These are phyloP conservation scores for Mesotaenium endlicherianum DNA, from an alignment of 139 green algal genomes.

Conservation along the genomic window DNA sequence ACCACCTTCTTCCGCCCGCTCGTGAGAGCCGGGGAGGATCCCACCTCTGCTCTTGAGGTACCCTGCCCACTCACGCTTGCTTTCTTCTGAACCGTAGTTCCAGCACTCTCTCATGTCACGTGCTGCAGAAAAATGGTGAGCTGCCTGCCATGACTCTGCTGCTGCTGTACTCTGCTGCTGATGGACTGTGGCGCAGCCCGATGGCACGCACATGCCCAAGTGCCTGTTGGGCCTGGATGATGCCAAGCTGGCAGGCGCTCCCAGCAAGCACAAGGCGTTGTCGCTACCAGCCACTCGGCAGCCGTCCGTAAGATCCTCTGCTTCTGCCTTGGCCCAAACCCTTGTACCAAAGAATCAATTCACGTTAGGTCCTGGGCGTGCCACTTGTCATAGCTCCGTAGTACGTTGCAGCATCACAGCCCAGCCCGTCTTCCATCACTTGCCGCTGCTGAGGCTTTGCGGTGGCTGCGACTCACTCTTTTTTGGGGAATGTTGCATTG, in stretches of 20 bases:
- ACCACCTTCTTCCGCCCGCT: background rate
- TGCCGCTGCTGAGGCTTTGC: no score
- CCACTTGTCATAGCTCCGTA: no score
- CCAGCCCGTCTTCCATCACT: no score
- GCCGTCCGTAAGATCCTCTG: background rate
- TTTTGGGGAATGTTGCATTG: no score
- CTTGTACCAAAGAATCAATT: no score
- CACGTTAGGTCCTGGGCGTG: no score
- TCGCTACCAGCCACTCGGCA: background rate
- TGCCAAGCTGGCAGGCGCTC: background rate
- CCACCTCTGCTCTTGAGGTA: background rate
- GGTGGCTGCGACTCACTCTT: no score
- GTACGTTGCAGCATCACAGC: no score
- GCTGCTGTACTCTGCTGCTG: background rate
- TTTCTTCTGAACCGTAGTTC: background rate
- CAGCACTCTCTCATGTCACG: background rate
- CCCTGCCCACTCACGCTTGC: background rate
- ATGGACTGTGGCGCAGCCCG: background rate
- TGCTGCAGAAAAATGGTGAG: background rate
- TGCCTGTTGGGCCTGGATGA: background rate
- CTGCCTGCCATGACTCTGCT: background rate
- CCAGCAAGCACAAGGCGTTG: background rate
- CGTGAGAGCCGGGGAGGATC: background rate
- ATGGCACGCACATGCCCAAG: slow-evolving; percentile 1
- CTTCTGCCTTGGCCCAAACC: no score